Evolutionary conservation across 2,329 filamentous ascomycete genomes (phyloP).

Genomic region (Cordyceps pruinosa): DNA sequence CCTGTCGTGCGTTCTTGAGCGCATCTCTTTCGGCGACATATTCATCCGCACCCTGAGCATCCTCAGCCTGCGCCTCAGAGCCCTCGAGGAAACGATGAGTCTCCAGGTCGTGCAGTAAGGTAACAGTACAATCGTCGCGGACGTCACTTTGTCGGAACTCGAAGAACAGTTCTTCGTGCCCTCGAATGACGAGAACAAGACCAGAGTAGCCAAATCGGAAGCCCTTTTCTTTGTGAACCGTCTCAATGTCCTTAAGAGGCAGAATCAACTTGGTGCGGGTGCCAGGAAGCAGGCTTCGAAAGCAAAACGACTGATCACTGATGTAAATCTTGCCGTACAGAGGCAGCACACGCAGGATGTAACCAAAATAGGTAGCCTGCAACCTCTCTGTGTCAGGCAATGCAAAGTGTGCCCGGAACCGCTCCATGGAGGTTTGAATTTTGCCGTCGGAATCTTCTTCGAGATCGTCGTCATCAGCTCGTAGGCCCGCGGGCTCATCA

Average conservation of each 20-base stretch:
- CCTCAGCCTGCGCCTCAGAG: conserved; percentile 58
- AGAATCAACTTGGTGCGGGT: conserved; percentile 89
- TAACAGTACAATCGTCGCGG: conserved; percentile 84
- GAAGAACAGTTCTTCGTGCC: conserved; percentile 94
- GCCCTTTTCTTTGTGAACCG: conserved; percentile 88
- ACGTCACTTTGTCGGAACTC: conserved; percentile 74
- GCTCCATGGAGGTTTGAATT: conserved; percentile 60
- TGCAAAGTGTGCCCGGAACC: conserved; percentile 86
- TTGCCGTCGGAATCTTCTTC: conserved; percentile 58
- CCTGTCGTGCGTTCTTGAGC: conserved; percentile 64
- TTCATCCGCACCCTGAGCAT: conserved; percentile 62
- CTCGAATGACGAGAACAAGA: conserved; percentile 84
- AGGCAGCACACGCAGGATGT: conserved; percentile 80
- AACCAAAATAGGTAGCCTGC: conserved; percentile 86
- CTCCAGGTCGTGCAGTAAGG: conserved; percentile 70
- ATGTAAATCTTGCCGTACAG: conserved; percentile 97
- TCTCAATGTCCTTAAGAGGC: conserved; percentile 85
- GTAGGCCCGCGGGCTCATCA: conserved; percentile 50
- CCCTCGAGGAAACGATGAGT: conserved; percentile 63
- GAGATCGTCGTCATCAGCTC: conserved; percentile 48
- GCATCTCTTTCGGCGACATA: conserved; percentile 78
- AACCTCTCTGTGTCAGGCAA: conserved; percentile 78
- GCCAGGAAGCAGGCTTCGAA: conserved; percentile 81
- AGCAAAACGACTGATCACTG: conserved; percentile 81
- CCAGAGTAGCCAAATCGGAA: conserved; percentile 89